phyloP scores from a whole-genome alignment of 768 basidiomycete genomes.

The Amanita rubescens region DNA sequence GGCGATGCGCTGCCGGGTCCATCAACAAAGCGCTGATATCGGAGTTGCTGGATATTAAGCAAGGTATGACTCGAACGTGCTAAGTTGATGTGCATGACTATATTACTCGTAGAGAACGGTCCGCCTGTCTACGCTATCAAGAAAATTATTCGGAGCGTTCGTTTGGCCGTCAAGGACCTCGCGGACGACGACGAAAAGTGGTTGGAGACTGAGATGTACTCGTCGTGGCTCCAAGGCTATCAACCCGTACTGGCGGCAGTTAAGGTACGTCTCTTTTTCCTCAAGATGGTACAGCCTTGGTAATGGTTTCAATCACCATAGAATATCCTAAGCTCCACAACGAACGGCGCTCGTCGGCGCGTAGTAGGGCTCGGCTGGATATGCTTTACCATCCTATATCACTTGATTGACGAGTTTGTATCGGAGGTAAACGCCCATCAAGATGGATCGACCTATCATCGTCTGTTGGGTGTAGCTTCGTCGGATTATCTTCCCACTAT shows the following conservation, averaged over 20 bases:
- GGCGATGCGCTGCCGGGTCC: conserved; percentile 13
- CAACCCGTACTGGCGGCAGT: conserved; percentile 31
- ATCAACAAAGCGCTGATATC: conserved; percentile 13
- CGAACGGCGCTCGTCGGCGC: conserved; percentile 28
- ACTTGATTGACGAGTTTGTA: conserved; percentile 36
- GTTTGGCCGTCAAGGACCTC: conserved; percentile 23
- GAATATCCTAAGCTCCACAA: conserved; percentile 31
- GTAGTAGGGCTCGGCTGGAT: conserved; percentile 30
- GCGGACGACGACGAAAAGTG: conserved; percentile 22
- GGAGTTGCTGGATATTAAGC: conserved; percentile 19
- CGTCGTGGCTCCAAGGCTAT: conserved; percentile 33
- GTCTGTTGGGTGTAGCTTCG: conserved; percentile 19
- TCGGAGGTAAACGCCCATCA: conserved; percentile 38
- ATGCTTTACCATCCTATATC: conserved; percentile 34
- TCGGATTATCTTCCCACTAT: conserved; percentile 30
- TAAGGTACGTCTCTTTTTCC: conserved; percentile 21
- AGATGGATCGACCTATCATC: conserved; percentile 30
- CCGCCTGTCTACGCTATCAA: conserved; percentile 19
- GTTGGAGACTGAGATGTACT: conserved; percentile 36
- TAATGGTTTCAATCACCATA: conserved; percentile 11
- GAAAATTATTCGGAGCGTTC: conserved; percentile 25
- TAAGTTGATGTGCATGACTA: conserved; percentile 11
- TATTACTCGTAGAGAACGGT: conserved; percentile 4
- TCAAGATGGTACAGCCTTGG: not conserved
- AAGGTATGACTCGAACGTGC: conserved; percentile 6